These are phyloP conservation scores for Brassica cretica DNA, from an alignment of 345 rosid species.

Conservation along the genomic window DNA sequence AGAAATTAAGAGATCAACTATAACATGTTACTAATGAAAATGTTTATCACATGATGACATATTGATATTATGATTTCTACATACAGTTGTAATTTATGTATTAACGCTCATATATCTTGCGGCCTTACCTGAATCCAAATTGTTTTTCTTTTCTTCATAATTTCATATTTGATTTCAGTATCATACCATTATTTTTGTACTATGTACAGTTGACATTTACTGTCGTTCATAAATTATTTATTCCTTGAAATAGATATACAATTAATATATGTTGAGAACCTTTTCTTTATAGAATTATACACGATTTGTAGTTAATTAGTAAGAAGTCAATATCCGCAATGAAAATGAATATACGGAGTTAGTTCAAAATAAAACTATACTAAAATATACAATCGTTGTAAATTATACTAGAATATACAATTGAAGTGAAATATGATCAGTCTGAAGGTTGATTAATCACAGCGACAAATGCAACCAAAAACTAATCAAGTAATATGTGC, in stretches of 20 bases:
- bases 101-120: no score
- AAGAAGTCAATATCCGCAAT: no score
- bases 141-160: background rate
- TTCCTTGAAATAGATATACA: background rate
- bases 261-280: background rate
- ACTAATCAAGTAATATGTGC: background rate
- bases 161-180: background rate
- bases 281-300: background rate
- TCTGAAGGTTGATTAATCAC: background rate
- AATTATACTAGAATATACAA: background rate
- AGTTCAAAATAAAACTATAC: no score
- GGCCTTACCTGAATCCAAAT: background rate
- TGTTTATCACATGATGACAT: background rate
- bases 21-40: constrained; percentile 9
- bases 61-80: no score
- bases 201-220: background rate
- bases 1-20: background rate
- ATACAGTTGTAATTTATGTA: no score
- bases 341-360: no score
- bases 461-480: constrained; percentile 6
- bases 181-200: background rate
- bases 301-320: no score
- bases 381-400: no score
- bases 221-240: background rate
- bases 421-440: background rate